Base-by-base conservation (phyloP, 441 rosid genomes). In the Pelargonium myrrhifolium region DNA sequence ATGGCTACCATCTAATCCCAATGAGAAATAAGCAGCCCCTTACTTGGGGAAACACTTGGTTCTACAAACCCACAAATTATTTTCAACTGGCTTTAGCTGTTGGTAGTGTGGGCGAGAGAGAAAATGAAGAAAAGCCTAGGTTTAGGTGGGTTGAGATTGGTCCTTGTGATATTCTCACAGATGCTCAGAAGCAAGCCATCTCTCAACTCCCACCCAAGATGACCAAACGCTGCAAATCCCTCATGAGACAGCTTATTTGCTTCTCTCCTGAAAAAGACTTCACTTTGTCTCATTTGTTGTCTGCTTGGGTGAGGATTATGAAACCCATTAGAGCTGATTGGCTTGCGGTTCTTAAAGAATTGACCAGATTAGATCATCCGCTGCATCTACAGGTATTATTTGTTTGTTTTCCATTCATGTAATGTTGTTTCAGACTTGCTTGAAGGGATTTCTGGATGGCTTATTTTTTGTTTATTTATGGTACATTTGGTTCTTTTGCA, bases 271-370 rank as follows among this genome's bases (percentile, higher is more conserved):
- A 79, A 66, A 79, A 81, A 35, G 86, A 72, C 0, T 10, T 12
- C 8, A 62, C 71, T 22, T 75, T 90, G 35, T 64, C 60, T 2
- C 84, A 81, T 76, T 71, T 93, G 71, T 74, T 92, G 79, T 70
- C 62, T 73, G 79, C 77, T 72, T 93, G 94, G 97, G 92, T 81
- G 45, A 83, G 77, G 82, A 66, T 81, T 64, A 93, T 90, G 96
- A 90, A 81, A 64, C 97, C 96, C 66, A 77, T 63, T 56, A 79
- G 94, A 72, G 79, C 87, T 61, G 94, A 88, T 47, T 90, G 98
- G 97, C 98, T 93, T 65, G 81, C 81, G 3, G 77, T 93, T 77
- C 89, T 90, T 49, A 87, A 85, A 75, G 85, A 88, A 77, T 75
- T 90, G 81, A 83, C 79, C 72, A 63, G 2, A 18, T 79, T 75